Percentiles rank a stretch among this genome's conserved stretches.
Evolutionary conservation across 2,329 filamentous ascomycete genomes (phyloP).

Genomic region (Colletotrichum sp.): DNA sequence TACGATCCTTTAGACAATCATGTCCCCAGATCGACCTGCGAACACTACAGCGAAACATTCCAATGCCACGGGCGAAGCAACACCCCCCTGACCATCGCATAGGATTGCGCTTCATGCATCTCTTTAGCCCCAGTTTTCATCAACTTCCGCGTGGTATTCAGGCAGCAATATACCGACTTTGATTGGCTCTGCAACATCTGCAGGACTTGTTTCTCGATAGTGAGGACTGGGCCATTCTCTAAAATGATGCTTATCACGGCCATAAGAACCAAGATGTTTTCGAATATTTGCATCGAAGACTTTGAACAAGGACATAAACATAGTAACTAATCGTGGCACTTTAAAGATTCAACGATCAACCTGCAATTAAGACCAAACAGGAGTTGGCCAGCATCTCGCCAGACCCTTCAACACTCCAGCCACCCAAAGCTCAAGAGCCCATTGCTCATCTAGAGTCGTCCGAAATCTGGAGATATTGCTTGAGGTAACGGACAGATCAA

Average conservation of each 20-base stretch:
- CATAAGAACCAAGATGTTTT: background rate
- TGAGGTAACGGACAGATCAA: too few species aligned
- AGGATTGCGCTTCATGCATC: fast-evolving
- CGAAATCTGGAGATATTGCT: fast-evolving
- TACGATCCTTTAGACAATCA: too few species aligned
- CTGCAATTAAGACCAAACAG: background rate
- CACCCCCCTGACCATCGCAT: fast-evolving
- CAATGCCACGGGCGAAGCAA: background rate
- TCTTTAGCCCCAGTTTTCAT: fast-evolving
- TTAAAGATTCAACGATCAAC: background rate
- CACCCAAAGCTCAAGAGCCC: background rate
- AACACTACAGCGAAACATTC: background rate
- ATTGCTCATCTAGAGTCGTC: background rate
- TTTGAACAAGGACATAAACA: background rate
- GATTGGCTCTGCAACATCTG: background rate
- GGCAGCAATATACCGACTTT: background rate
- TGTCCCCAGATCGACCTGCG: background rate
- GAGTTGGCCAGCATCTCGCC: background rate
- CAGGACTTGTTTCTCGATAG: background rate
- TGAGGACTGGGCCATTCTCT: background rate
- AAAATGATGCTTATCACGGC: background rate
- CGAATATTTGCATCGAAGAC: background rate
- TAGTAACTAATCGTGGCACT: background rate
- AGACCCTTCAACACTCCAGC: background rate
- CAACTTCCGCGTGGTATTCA: background rate